These are phyloP conservation scores for Paecilomyces fulvus DNA, from an alignment of 2,329 filamentous ascomycete species.

Conservation along the genomic window DNA sequence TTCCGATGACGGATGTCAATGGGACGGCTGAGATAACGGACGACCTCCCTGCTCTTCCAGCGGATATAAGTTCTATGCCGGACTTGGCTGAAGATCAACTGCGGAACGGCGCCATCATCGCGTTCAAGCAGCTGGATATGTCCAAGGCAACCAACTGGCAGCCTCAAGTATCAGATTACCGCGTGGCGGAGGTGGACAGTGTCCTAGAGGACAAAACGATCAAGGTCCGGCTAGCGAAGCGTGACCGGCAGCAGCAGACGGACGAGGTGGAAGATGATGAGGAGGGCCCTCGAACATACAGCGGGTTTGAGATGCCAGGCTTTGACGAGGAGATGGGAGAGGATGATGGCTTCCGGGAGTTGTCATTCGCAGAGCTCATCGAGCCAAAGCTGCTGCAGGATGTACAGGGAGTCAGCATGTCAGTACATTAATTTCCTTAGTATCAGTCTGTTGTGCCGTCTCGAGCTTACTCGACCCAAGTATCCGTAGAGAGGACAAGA, in stretches of 20 bases:
- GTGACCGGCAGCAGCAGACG: conserved; percentile 50
- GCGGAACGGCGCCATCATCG: conserved; percentile 33
- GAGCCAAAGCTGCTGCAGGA: conserved; percentile 57
- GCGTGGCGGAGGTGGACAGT: conserved; percentile 58
- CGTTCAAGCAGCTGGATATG: conserved; percentile 40
- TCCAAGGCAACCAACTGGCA: conserved; percentile 41
- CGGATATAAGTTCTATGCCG: conserved; percentile 58
- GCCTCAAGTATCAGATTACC: conserved; percentile 43
- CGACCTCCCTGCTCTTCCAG: conserved; percentile 41
- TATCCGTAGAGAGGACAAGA: conserved; percentile 6
- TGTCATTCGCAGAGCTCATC: conserved; percentile 56
- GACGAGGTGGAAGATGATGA: conserved; percentile 54
- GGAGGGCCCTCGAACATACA: conserved; percentile 65
- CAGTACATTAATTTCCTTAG: conserved; percentile 27
- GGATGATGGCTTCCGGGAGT: conserved; percentile 53
- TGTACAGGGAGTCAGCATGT: conserved; percentile 27
- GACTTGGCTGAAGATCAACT: conserved; percentile 25
- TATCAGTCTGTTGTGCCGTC: conserved; percentile 5
- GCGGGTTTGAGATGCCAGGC: conserved; percentile 66
- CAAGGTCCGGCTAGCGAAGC: conserved; percentile 57
- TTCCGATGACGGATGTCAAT: conserved; percentile 9
- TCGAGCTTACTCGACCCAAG: conserved; percentile 7
- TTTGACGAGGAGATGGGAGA: conserved; percentile 48
- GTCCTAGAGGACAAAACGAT: conserved; percentile 48
- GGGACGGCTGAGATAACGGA: conserved; percentile 32